Percentiles rank a stretch among this genome's conserved stretches.
Evolutionary conservation across 371 early-diverging fungal genomes (phyloP).

Genomic region (Rhizopus delemar): DNA sequence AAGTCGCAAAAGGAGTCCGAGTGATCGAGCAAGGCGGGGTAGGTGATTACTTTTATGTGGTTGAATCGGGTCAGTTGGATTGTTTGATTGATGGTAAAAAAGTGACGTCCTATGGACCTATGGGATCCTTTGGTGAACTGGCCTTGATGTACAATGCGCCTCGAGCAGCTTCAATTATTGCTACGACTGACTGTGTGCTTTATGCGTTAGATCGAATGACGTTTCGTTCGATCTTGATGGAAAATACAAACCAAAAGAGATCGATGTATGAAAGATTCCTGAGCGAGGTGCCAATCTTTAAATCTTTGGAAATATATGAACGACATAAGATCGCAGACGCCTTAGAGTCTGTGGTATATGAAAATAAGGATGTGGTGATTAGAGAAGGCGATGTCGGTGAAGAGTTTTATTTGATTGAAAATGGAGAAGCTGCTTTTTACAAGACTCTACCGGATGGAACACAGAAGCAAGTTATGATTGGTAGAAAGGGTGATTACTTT

Average conservation of each 20-base stretch:
- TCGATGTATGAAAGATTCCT: slow-evolving; percentile 80
- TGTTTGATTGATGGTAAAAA: slow-evolving; percentile 77
- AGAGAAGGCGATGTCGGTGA: slow-evolving; percentile 82
- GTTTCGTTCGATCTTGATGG: slow-evolving; percentile 77
- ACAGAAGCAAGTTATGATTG: slow-evolving; percentile 59
- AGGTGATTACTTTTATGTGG: slow-evolving; percentile 97
- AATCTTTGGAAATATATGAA: slow-evolving; percentile 84
- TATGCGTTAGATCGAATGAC: slow-evolving; percentile 88
- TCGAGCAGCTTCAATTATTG: slow-evolving; percentile 82
- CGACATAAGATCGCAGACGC: slow-evolving; percentile 93
- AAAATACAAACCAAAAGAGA: slow-evolving; percentile 70
- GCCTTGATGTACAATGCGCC: slow-evolving; percentile 92
- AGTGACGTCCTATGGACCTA: slow-evolving; percentile 65
- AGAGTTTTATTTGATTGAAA: slow-evolving; percentile 83
- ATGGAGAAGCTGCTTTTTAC: slow-evolving; percentile 77
- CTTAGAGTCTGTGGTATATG: slow-evolving; percentile 79
- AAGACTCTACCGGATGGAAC: slow-evolving; percentile 52
- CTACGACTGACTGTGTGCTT: slow-evolving; percentile 66
- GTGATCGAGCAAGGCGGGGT: slow-evolving; percentile 96
- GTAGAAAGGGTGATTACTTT: slow-evolving; percentile 89
- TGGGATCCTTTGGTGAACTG: slow-evolving; percentile 86
- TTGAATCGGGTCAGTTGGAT: slow-evolving; percentile 93
- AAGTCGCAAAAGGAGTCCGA: slow-evolving; percentile 64
- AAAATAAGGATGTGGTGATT: slow-evolving; percentile 77
- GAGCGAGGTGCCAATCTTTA: slow-evolving; percentile 79